phyloP scores from a whole-genome alignment of 2,329 filamentous ascomycete genomes.

The Paramyrothecium roridum region DNA sequence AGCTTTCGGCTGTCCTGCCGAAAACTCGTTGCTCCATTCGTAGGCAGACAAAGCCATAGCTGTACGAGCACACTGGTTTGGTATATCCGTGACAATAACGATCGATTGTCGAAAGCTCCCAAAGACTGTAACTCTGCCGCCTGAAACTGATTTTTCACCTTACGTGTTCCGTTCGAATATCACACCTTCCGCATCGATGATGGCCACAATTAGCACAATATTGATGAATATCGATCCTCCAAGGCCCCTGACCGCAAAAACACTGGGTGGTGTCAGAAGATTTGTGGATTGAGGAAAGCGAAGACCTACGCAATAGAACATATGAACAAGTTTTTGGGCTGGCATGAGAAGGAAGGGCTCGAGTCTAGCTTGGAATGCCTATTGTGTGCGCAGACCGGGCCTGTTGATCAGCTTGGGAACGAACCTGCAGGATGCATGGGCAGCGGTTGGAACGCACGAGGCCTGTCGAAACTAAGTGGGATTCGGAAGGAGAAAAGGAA shows the following conservation, averaged over 20 bases:
- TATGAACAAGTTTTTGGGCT: neutral
- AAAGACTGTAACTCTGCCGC: neutral
- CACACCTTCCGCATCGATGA: neutral
- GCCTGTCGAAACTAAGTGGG: no score
- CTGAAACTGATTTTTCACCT: neutral
- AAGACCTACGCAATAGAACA: neutral
- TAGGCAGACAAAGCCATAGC: neutral
- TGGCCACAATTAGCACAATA: neutral
- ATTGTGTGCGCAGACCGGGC: neutral
- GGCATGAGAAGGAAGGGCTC: neutral
- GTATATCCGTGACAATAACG: neutral
- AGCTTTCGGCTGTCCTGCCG: neutral
- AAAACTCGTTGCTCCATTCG: slow-evolving; percentile 1
- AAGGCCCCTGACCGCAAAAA: neutral
- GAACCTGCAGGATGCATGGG: no score
- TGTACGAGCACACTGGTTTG: neutral
- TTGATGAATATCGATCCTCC: neutral
- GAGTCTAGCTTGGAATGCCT: neutral
- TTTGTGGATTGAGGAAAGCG: neutral
- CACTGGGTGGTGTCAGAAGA: neutral
- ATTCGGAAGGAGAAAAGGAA: no score
- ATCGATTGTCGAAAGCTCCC: neutral
- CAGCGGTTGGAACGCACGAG: no score
- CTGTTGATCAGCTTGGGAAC: neutral
- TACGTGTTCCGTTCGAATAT: neutral